Conservation (phyloP, 495 filamentous ascomycete genomes). For the Talaromyces trachyspermus region DNA sequence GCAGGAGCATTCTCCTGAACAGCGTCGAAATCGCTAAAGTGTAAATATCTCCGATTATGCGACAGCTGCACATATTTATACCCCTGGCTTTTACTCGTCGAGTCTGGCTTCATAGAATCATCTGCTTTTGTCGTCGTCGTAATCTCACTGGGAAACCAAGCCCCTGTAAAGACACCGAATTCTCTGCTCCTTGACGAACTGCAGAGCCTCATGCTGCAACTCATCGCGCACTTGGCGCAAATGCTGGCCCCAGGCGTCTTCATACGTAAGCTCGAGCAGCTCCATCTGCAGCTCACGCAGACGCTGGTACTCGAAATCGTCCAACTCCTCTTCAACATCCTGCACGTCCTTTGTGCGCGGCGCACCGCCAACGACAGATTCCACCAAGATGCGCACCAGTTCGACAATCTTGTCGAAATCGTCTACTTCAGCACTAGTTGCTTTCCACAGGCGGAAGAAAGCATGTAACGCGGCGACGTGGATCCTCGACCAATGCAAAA, state of each 20-base stretch:
- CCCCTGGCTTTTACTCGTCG: conserved; percentile 18
- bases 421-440: conserved; percentile 69
- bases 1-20: conserved; percentile 58
- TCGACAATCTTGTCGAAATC: conserved; percentile 93
- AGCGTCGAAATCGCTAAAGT: conserved; percentile 80
- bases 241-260: conserved; percentile 90
- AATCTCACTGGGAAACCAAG: conserved; percentile 72
- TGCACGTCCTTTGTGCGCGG: conserved; percentile 75
- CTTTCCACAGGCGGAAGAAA: conserved; percentile 89
- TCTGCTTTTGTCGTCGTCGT: conserved; percentile 26
- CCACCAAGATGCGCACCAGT: conserved; percentile 81
- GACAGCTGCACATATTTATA: conserved; percentile 86
- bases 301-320: conserved; percentile 68
- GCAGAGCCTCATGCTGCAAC: conserved; percentile 81
- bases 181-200: conserved; percentile 95
- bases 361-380: conserved; percentile 82
- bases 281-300: conserved; percentile 93
- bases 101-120: conserved; percentile 18
- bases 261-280: conserved; percentile 80
- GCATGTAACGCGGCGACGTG: conserved; percentile 83
- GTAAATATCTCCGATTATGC: conserved; percentile 83
- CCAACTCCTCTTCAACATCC: conserved; percentile 83
- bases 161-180: conserved; percentile 89
- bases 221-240: conserved; percentile 87
- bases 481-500: conserved; percentile 94